Evolutionary conservation across 2,329 filamentous ascomycete species (phyloP).

Genomic region (Monosporascus sp.): DNA sequence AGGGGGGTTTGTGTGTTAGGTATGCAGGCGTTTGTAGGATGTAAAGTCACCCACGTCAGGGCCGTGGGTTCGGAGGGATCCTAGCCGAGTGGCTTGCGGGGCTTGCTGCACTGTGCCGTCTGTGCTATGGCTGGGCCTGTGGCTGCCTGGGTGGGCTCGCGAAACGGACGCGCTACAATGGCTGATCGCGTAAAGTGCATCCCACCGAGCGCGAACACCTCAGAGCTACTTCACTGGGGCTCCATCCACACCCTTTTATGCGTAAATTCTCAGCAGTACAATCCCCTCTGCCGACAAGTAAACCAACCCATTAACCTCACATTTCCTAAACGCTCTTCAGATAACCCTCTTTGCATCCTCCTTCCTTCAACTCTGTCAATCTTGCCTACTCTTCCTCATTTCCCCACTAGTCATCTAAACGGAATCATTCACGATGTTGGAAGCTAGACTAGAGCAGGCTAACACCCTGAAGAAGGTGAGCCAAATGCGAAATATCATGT

Average conservation of each 20-base stretch:
- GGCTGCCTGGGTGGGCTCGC: background rate
- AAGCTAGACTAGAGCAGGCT: constrained; percentile 95
- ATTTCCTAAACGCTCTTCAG: background rate
- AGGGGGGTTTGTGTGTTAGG: too few relatives aligned
- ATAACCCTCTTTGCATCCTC: background rate
- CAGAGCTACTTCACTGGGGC: background rate
- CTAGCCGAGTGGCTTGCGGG: background rate
- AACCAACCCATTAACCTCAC: background rate
- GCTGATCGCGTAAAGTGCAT: background rate
- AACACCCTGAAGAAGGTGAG: constrained; percentile 88
- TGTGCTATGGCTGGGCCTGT: too few relatives aligned
- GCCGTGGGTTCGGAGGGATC: too few relatives aligned
- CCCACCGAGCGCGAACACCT: background rate
- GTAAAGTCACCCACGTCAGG: too few relatives aligned
- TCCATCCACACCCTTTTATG: constrained; percentile 3
- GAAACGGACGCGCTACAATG: background rate
- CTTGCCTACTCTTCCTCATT: background rate
- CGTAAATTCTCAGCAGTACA: background rate
- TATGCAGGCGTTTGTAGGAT: too few relatives aligned
- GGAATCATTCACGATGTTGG: constrained; percentile 62
- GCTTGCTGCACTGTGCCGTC: background rate
- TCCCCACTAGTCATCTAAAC: background rate
- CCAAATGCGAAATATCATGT: background rate
- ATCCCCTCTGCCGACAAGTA: background rate
- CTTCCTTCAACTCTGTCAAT: background rate